Percentiles rank a stretch among this genome's conserved stretches.
These are phyloP conservation scores for Pythium dissimile DNA, from an alignment of 352 stramenopile genomes.

Conservation along the genomic window DNA sequence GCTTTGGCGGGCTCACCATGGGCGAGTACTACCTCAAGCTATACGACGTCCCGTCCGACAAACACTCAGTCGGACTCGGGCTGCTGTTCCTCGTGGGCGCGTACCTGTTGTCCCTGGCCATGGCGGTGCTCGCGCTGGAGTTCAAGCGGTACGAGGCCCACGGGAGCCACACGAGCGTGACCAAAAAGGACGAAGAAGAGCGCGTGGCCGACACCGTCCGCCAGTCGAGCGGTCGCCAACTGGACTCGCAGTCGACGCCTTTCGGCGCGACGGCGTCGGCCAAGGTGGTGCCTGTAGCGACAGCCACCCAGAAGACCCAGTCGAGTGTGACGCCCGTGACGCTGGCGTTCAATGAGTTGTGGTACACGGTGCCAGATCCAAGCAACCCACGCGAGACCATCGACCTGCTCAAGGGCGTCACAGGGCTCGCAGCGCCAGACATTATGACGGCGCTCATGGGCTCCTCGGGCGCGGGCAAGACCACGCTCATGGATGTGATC, in stretches of 20 bases:
- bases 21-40: conserved; percentile 22
- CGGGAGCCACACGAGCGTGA: not conserved
- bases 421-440: conserved; percentile 49
- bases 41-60: conserved; percentile 22
- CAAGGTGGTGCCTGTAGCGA: not conserved
- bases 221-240: not conserved
- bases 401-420: conserved; percentile 63
- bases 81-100: not conserved
- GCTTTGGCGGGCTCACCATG: conserved; percentile 23
- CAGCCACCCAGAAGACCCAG: not conserved
- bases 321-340: conserved; percentile 13
- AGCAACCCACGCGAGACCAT: conserved; percentile 38
- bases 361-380: conserved; percentile 37
- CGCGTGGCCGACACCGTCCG: conserved; percentile 5
- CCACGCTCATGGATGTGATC: conserved; percentile 88
- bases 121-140: not conserved
- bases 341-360: conserved; percentile 26
- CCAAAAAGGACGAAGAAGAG: conserved; percentile 1
- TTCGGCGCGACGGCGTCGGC: conserved; percentile 5
- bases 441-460: conserved; percentile 83
- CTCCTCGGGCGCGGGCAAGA: conserved; percentile 54
- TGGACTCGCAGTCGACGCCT: not conserved
- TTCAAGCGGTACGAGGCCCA: conserved; percentile 5
- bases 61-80: not conserved
- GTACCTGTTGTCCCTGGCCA: not conserved